Conservation (phyloP, 257 asterid species). For the Solanum commersonii region DNA sequence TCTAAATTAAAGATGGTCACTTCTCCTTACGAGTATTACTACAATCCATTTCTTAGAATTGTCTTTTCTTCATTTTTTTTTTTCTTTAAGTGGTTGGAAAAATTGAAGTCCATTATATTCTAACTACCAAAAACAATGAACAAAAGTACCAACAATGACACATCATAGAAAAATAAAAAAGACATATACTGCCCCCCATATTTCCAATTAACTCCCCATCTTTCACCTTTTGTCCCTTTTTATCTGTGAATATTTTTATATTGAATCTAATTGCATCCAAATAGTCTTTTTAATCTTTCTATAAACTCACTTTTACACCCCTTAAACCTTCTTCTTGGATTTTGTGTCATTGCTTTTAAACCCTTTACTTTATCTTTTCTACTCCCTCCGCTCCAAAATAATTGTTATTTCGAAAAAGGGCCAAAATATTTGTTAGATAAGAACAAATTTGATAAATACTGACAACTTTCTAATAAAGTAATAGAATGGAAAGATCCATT, state of each 20-base stretch:
- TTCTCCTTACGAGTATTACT: neutral
- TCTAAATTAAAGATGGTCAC: neutral
- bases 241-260: neutral
- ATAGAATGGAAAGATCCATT: no score
- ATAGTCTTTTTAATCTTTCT: neutral
- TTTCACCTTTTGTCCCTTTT: neutral
- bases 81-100: neutral
- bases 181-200: neutral
- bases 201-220: neutral
- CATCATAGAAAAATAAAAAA: neutral
- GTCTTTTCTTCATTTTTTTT: neutral
- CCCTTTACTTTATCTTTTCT: neutral
- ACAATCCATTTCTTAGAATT: neutral
- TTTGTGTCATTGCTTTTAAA: neutral
- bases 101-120: neutral
- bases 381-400: neutral
- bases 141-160: neutral
- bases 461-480: rapidly evolving
- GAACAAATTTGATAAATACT: neutral
- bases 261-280: neutral
- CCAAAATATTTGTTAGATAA: no score
- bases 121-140: neutral
- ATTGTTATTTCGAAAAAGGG: neutral
- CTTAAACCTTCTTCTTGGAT: neutral
- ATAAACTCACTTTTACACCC: neutral